Base-by-base conservation (phyloP, 768 basidiomycete species). In the Trametes cinnabarina region DNA sequence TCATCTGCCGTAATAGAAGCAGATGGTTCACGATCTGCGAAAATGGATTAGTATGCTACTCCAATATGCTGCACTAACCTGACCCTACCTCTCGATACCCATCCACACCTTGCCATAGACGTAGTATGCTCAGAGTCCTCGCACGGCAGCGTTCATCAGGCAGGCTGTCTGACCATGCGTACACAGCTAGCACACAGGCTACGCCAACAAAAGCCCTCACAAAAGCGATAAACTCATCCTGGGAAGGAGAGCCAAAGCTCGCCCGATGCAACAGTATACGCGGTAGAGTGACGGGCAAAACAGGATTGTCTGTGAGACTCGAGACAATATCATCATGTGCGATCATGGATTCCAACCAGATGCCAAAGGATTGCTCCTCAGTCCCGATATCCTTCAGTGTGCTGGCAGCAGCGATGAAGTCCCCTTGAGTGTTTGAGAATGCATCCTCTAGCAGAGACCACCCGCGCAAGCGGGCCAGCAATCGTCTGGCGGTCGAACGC, bases 111-210 rank as follows among this genome's bases (percentile, higher is more conserved):
- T 88, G 86, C 87, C 86, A 89, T 22, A 88, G 55, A 5, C 80
- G 78, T 51, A 92, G 57, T 15, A 91, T 76, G 7, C 80, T 82
- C 8, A 92, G 71, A 1, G 82, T 76, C 46, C 85, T 79, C 64
- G 88, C 85, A 11, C 87, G 79, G 65, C 86, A 87, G 12, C 72
- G 71, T 55, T 82, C 79, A 53, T 85, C 81, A 0, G 85, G 86
- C 19, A 89, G 73, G 68, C 88, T 89, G 64, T 92, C 90, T 12
- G 90, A 82, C 87, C 89, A 93, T 3, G 88, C 86, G 66, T 86
- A 86, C 32, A 88, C 86, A 2, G 84, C 84, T 14, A 92, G 71
- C 14, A 90, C 82, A 49, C 79, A 77, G 3, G 84, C 77, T 8
- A 91, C 77, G 1, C 90, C 90, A 46, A 91, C 72, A 60, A 81